phyloP scores from a whole-genome alignment of 768 basidiomycete species.

The Agaricus bisporus region DNA sequence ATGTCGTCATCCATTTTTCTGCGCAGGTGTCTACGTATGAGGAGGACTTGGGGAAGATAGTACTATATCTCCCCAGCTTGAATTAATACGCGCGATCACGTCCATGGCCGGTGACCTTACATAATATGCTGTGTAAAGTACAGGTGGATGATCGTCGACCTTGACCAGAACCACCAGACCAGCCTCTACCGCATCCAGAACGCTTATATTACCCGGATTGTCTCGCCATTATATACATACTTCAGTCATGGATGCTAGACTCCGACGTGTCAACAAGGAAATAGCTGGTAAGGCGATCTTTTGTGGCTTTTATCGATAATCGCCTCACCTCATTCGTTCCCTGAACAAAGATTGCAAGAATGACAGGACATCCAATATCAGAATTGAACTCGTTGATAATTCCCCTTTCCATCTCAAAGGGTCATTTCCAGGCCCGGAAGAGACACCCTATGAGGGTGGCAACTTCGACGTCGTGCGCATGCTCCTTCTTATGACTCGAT shows the following conservation, averaged over 20 bases:
- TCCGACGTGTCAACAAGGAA: slow-evolving; percentile 91
- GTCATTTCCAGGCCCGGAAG: slow-evolving; percentile 87
- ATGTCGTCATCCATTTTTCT: no score
- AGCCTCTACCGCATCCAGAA: not conserved
- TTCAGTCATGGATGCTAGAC: slow-evolving; percentile 71
- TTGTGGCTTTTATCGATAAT: not conserved
- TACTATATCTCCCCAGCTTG: no score
- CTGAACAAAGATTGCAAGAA: slow-evolving; percentile 77
- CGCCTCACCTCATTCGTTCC: slow-evolving; percentile 9
- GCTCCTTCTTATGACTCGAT: not conserved
- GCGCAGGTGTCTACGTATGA: no score
- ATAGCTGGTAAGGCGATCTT: slow-evolving; percentile 56
- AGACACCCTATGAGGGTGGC: slow-evolving; percentile 90
- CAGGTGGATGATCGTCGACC: not conserved
- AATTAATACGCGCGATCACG: not conserved
- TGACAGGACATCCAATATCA: slow-evolving; percentile 85
- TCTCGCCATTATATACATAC: not conserved
- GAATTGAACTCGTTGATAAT: slow-evolving; percentile 81
- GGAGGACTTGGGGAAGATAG: no score
- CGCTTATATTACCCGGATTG: not conserved
- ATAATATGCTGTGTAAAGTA: slow-evolving; percentile 2
- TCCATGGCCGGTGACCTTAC: slow-evolving; percentile 1
- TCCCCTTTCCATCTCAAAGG: slow-evolving; percentile 91
- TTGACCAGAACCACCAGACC: slow-evolving; percentile 1
- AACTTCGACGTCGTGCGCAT: slow-evolving; percentile 80